A percentile compares a stretch with the other conserved stretches of the same genome.
These are phyloP conservation scores for Paramecium bursaria DNA, from an alignment of 73 alveolate genomes.

Conservation along the genomic window DNA sequence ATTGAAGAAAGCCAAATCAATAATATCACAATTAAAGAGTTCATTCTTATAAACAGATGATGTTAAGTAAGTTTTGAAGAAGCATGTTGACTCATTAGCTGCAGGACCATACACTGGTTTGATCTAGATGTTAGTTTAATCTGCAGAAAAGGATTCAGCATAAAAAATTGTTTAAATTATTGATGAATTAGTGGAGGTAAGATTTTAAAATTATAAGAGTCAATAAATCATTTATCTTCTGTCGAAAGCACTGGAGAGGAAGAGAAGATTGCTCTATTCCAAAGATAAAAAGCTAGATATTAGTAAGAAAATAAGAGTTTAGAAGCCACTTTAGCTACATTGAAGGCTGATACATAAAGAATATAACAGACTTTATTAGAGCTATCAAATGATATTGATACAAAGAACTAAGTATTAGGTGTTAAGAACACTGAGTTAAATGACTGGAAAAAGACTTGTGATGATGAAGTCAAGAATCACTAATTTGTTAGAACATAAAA, in stretches of 20 bases:
- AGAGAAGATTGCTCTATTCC: slow-evolving; percentile 7
- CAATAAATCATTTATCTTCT: not conserved
- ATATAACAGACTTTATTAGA: not conserved
- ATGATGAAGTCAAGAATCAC: not conserved
- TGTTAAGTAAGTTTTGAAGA: slow-evolving; percentile 7
- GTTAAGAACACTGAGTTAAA: slow-evolving; percentile 20
- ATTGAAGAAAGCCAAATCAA: slow-evolving; percentile 51
- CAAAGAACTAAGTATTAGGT: slow-evolving; percentile 4
- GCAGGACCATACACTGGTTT: slow-evolving; percentile 33
- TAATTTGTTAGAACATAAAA: slow-evolving; percentile 17
- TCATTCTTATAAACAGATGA: slow-evolving; percentile 37
- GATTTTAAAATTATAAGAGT: not conserved
- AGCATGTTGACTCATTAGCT: slow-evolving; percentile 19
- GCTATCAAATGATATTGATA: slow-evolving; percentile 25
- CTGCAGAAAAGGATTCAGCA: slow-evolving; percentile 40
- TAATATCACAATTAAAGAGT: slow-evolving; percentile 32
- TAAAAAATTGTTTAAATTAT: slow-evolving; percentile 27
- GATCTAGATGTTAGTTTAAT: not conserved
- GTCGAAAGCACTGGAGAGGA: slow-evolving; percentile 47
- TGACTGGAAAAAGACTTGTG: slow-evolving; percentile 55
- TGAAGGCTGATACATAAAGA: slow-evolving; percentile 28
- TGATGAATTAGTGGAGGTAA: slow-evolving; percentile 51
- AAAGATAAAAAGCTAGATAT: slow-evolving; percentile 27
- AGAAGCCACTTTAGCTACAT: not conserved
- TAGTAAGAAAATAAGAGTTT: slow-evolving; percentile 20